These are phyloP conservation scores for Linnemannia exigua DNA, from an alignment of 192 early-diverging fungal species.

Conservation along the genomic window DNA sequence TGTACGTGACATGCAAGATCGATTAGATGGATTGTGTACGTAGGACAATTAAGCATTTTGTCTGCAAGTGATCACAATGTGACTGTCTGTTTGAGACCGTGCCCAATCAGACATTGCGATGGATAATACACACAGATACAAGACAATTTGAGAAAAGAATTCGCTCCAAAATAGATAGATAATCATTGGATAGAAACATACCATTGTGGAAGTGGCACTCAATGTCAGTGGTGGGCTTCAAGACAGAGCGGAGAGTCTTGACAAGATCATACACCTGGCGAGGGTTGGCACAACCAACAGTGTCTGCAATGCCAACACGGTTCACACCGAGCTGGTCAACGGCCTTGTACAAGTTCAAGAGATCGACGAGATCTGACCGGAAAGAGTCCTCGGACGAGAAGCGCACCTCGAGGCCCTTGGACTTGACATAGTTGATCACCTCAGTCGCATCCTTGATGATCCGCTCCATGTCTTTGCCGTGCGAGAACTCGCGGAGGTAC, in stretches of 20 bases:
- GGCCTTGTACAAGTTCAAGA: conserved; percentile 95
- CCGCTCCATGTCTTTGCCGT: conserved; percentile 99
- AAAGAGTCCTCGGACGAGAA: conserved; percentile 99
- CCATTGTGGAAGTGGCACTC: conserved; percentile 99
- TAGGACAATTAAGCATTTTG: not conserved
- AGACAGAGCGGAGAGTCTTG: conserved; percentile 93
- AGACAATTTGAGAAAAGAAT: not conserved
- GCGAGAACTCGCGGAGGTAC: conserved; percentile 97
- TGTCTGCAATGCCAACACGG: conserved; percentile 99
- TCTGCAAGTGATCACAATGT: conserved; percentile 11
- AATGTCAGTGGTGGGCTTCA: conserved; percentile 92
- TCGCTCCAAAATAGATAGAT: not conserved
- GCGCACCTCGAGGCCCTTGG: conserved; percentile 95
- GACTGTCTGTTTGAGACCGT: conserved; percentile 12
- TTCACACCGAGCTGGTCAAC: conserved; percentile 99
- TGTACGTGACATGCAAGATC: not conserved
- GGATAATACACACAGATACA: not conserved
- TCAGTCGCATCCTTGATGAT: conserved; percentile 97
- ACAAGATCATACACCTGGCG: conserved; percentile 99
- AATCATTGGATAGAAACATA: conserved; percentile 4
- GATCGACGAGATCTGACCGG: conserved; percentile 96
- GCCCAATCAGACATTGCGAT: conserved; percentile 13
- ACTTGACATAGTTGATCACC: conserved; percentile 96
- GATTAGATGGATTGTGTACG: conserved; percentile 20
- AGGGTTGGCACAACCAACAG: conserved; percentile 98